phyloP scores from a whole-genome alignment of 2,329 filamentous ascomycete genomes.

The Mycocentrospora acerina region DNA sequence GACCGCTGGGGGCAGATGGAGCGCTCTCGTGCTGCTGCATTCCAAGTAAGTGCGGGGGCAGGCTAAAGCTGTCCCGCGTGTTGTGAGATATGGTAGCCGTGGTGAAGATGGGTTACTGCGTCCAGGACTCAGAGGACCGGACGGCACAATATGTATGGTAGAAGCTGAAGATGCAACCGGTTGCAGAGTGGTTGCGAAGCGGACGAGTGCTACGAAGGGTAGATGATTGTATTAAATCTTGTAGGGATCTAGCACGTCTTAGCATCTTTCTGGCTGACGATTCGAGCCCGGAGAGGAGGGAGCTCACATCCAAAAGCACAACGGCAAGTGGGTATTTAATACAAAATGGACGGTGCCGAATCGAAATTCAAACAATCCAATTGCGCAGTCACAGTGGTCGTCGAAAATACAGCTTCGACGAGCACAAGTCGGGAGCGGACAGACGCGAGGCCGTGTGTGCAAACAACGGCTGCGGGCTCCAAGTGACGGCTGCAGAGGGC shows the following conservation, averaged over 20 bases:
- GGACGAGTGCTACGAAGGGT: constrained; percentile 28
- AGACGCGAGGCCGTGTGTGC: too few relatives aligned
- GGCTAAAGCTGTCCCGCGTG: constrained; percentile 82
- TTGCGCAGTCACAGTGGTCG: constrained; percentile 20
- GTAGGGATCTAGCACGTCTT: constrained; percentile 24
- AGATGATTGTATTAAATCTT: constrained; percentile 33
- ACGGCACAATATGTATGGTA: constrained; percentile 42
- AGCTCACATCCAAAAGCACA: constrained; percentile 34
- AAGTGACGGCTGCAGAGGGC: constrained; percentile 22
- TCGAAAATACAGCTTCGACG: too few relatives aligned
- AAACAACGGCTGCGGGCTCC: constrained; percentile 19
- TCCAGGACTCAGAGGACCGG: constrained; percentile 51
- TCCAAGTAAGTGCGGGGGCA: constrained; percentile 77
- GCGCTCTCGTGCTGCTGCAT: constrained; percentile 85
- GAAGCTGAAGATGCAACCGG: constrained; percentile 36
- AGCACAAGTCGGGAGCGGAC: too few relatives aligned
- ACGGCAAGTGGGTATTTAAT: constrained; percentile 28
- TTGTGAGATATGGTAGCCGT: constrained; percentile 79
- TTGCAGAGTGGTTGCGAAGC: constrained; percentile 24
- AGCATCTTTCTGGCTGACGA: constrained; percentile 7
- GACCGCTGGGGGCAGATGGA: constrained; percentile 59
- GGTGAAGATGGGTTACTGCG: constrained; percentile 65
- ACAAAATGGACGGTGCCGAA: constrained; percentile 25
- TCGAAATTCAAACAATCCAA: constrained; percentile 29
- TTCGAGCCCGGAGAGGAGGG: background rate